phyloP scores from a whole-genome alignment of 768 basidiomycete species.

The Jaapia argillacea region DNA sequence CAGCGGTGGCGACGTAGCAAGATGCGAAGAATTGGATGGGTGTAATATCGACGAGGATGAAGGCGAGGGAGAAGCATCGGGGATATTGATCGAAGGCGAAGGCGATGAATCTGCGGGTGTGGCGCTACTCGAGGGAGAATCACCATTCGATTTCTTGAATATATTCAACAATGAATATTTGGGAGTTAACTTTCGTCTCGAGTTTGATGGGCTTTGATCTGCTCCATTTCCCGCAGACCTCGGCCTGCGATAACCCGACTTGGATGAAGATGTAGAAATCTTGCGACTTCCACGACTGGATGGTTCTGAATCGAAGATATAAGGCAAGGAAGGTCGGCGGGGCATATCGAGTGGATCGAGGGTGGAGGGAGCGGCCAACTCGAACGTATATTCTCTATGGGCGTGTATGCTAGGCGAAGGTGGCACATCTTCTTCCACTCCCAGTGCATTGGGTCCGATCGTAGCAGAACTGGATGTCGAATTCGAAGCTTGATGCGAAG shows the following conservation, averaged over 20 bases:
- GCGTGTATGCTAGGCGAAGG: constrained; percentile 25
- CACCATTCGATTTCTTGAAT: constrained; percentile 2
- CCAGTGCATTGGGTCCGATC: no score
- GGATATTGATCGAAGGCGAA: constrained; percentile 1
- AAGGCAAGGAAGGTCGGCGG: constrained; percentile 64
- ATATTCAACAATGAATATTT: constrained; percentile 3
- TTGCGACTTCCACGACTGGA: not conserved
- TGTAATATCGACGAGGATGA: constrained; percentile 3
- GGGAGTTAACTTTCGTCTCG: constrained; percentile 11
- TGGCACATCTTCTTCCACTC: constrained; percentile 10
- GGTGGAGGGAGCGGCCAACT: constrained; percentile 23
- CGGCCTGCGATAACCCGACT: constrained; percentile 41
- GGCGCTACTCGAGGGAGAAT: no score
- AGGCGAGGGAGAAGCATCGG: constrained; percentile 2
- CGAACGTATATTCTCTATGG: constrained; percentile 38
- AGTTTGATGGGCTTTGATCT: constrained; percentile 27
- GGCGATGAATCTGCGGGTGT: not conserved
- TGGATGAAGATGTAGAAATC: constrained; percentile 13
- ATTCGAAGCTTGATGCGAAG: no score
- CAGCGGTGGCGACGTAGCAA: not conserved
- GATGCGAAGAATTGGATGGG: not conserved
- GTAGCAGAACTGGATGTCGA: no score
- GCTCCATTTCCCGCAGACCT: constrained; percentile 65
- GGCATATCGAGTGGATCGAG: constrained; percentile 10
- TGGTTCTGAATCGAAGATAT: constrained; percentile 20